These are phyloP conservation scores for Solioccasus polychromus DNA, from an alignment of 768 basidiomycete species.

Conservation along the genomic window DNA sequence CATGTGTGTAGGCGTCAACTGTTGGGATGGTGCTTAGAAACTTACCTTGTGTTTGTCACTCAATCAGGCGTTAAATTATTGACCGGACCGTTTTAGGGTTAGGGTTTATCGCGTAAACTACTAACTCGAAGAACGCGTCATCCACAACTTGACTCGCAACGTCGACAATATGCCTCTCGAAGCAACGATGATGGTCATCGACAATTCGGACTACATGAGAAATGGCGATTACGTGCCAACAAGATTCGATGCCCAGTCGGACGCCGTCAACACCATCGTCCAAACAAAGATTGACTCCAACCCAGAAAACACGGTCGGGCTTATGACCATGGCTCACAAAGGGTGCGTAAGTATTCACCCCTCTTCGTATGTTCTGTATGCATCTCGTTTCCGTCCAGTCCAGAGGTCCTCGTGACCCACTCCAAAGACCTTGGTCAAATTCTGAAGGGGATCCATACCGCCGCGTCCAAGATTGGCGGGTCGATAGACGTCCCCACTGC, in stretches of 20 bases:
- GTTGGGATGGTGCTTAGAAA: not conserved
- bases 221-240: constrained; percentile 90
- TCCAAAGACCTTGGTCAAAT: constrained; percentile 95
- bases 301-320: constrained; percentile 94
- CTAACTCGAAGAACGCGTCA: constrained; percentile 24
- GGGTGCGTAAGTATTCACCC: constrained; percentile 51
- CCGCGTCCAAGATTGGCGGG: constrained; percentile 74
- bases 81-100: constrained; percentile 1
- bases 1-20: not conserved
- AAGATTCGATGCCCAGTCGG: constrained; percentile 86
- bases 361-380: not conserved
- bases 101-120: constrained; percentile 17
- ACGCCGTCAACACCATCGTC: constrained; percentile 88
- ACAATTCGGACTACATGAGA: constrained; percentile 97
- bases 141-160: constrained; percentile 14
- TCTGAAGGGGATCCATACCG: constrained; percentile 70
- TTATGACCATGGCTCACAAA: constrained; percentile 98
- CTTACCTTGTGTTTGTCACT: too few species aligned
- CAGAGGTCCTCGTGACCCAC: constrained; percentile 94
- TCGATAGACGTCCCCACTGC: constrained; percentile 85
- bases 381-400: constrained; percentile 43
- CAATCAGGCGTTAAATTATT: too few species aligned
- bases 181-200: constrained; percentile 96
- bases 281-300: constrained; percentile 93
- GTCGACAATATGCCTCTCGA: constrained; percentile 81